Evolutionary conservation across 345 rosid genomes (phyloP), one percentile per base, ranked within the genome.

Genomic region (Excoecaria agallocha): DNA sequence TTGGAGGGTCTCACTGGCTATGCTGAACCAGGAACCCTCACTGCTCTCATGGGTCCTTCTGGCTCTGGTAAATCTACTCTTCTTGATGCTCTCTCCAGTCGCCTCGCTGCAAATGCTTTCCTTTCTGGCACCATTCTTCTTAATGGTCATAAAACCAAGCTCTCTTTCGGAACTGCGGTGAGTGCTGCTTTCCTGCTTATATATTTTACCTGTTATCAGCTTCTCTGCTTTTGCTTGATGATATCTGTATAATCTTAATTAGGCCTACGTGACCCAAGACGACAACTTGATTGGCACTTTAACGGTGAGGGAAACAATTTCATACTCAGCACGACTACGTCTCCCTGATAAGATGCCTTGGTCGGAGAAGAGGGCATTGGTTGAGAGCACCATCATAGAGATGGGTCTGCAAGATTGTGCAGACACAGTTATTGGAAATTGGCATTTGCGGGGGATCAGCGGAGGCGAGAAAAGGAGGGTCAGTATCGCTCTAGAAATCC

Each of bases 321-420:
- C 85, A 37, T 94, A 94, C 70, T 94, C 98, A 5, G 98, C 98
- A 13, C 74, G 88, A 56, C 82, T 94, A 62, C 96, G 98, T 70
- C 91, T 94, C n/a, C 97, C 96, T 0, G 94, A 94, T 81, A 89
- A 82, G 81, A 92, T 94, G 97, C 84, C 85, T 0, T 74, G 89
- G 92, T 84, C 89, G 37, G 96, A 92, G 83, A 94, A 94, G 79
- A 87, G 85, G 50, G 86, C 93, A 0, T 73, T 94, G 67, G 92
- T 94, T 22, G 98, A 94, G 83, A 84, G 94, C 20, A 94, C 97
- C 37, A 88, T 94, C 17, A 78, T 87, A 37, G 98, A 94, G 86
- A 92, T 94, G 98, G 98, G 98, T 51, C 89, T 92, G 49, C 96
- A 92, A 74, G 98, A 94, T n/a, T 94, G 98, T 58, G 96, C 97